These are phyloP conservation scores for Sarocladium kiliense DNA, from an alignment of 2,329 filamentous ascomycete genomes.

Conservation along the genomic window DNA sequence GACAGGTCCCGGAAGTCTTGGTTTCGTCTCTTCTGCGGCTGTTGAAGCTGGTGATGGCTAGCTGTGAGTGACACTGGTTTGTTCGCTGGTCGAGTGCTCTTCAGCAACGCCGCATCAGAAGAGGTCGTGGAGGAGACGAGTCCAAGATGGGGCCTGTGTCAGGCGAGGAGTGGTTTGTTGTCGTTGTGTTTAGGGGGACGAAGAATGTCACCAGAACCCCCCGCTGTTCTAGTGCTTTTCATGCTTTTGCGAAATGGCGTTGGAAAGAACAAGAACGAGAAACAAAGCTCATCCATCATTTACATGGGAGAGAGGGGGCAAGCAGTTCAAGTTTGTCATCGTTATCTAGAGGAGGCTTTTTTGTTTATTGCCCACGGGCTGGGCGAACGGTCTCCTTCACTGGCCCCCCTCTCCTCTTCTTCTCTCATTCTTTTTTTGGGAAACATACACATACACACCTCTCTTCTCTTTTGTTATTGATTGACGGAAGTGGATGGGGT, in stretches of 20 bases:
- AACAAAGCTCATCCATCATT: neutral
- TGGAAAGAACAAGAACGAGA: neutral
- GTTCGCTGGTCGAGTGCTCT: constrained; percentile 7
- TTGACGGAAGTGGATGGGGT: neutral
- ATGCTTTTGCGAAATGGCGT: neutral
- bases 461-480: constrained; percentile 9
- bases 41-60: constrained; percentile 3
- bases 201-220: constrained; percentile 9
- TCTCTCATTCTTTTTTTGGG: neutral
- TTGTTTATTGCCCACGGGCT: neutral
- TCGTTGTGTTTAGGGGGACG: neutral
- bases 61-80: neutral
- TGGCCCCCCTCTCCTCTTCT: neutral
- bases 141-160: neutral
- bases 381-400: constrained; percentile 7
- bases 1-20: neutral
- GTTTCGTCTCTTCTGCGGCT: neutral
- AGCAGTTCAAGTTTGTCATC: neutral
- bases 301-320: neutral
- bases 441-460: neutral
- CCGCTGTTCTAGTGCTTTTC: constrained; percentile 1
- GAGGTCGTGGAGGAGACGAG: neutral
- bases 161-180: constrained; percentile 2
- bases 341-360: neutral
- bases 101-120: neutral